These are phyloP conservation scores for Fusarium pseudograminearum DNA, from an alignment of 2,329 filamentous ascomycete species.

Conservation along the genomic window DNA sequence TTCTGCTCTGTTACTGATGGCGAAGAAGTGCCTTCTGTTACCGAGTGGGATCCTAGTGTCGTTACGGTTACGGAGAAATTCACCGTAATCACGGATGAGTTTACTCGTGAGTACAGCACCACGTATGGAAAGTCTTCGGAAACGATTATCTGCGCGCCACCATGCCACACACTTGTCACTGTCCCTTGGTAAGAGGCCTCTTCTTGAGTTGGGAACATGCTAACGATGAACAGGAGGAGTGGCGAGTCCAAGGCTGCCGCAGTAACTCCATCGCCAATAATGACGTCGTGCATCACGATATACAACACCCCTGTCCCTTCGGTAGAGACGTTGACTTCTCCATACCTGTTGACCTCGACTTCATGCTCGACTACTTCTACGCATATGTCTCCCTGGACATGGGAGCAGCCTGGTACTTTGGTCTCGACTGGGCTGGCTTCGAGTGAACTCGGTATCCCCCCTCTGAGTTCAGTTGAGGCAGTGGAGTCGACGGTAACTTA, in stretches of 20 bases:
- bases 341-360: conserved; percentile 4
- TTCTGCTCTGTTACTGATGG: conserved; percentile 26
- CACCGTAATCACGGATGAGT: neutral
- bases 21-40: conserved; percentile 3
- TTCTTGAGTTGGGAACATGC: neutral
- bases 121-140: conserved; percentile 13
- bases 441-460: conserved; percentile 14
- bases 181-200: conserved; percentile 29
- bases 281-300: conserved; percentile 41
- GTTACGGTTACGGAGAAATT: conserved; percentile 1
- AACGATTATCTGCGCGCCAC: conserved; percentile 40
- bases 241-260: conserved; percentile 19
- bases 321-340: neutral
- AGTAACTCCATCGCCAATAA: conserved; percentile 18
- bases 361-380: conserved; percentile 16
- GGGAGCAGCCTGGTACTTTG: conserved; percentile 10
- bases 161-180: conserved; percentile 42
- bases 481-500: neutral
- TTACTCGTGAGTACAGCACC: neutral
- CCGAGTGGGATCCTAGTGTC: neutral
- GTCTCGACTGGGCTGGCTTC: conserved; percentile 14
- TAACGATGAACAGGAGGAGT: conserved; percentile 26
- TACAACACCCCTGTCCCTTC: conserved; percentile 23
- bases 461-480: conserved; percentile 13
- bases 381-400: conserved; percentile 14